Conservation (phyloP, 2,329 filamentous ascomycete genomes). For the Phaeosphaeriaceae sp. region DNA sequence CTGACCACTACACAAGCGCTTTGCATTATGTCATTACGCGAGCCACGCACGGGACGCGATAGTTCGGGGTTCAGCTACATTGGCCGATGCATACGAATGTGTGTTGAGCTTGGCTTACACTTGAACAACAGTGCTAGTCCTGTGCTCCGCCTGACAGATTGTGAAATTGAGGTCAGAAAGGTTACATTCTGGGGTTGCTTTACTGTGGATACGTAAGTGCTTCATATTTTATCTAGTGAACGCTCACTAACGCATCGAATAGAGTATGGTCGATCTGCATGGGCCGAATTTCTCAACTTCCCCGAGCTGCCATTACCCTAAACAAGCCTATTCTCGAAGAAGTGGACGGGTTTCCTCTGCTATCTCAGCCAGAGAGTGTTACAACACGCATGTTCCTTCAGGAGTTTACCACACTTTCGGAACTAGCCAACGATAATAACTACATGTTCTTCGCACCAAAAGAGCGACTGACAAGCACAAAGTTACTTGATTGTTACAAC, state of each 20-base stretch:
- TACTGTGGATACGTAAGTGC: slow-evolving; percentile 55
- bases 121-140: slow-evolving; percentile 49
- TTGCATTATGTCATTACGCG: slow-evolving; percentile 76
- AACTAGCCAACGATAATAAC: slow-evolving; percentile 74
- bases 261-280: slow-evolving; percentile 55
- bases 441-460: slow-evolving; percentile 76
- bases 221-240: background rate
- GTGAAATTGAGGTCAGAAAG: slow-evolving; percentile 57
- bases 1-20: slow-evolving; percentile 77
- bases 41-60: slow-evolving; percentile 74
- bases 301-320: slow-evolving; percentile 56
- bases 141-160: slow-evolving; percentile 40
- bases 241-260: slow-evolving; percentile 7
- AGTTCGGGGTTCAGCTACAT: slow-evolving; percentile 76
- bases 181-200: slow-evolving; percentile 62
- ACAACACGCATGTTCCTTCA: slow-evolving; percentile 49
- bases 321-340: slow-evolving; percentile 63
- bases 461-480: slow-evolving; percentile 67
- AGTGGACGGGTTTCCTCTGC: slow-evolving; percentile 59
- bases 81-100: slow-evolving; percentile 74
- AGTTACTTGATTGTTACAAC: slow-evolving; percentile 68
- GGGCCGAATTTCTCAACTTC: slow-evolving; percentile 56
- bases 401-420: slow-evolving; percentile 72
- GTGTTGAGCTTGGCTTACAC: slow-evolving; percentile 74
- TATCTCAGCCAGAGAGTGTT: slow-evolving; percentile 19